Evolutionary conservation across 768 basidiomycete species (phyloP), one percentile per base, ranked within the genome.

Genomic region (Dendrothele bispora): DNA sequence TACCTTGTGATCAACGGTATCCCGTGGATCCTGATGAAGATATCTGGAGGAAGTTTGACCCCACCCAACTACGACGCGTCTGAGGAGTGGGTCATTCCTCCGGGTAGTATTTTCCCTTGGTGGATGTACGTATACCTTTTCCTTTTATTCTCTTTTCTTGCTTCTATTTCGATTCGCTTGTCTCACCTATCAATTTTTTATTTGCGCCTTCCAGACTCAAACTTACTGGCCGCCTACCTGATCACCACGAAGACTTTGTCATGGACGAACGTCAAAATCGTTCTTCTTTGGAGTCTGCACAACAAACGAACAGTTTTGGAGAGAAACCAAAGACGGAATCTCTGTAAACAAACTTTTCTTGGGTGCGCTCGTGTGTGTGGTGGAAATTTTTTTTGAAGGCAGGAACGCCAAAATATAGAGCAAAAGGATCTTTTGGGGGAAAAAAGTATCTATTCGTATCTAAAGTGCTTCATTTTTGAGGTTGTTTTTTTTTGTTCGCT

Each of bases 1-100:
- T 91, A 89, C 63, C 57, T 88, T 39, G 51, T 89, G 47, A 68
- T 94, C 49, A 93, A 94, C 59, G 85, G 83, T 34, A 69, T 83
- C 40, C 80, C 88, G 6, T 77, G 79, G 62, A 17, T 74, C 14
- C 37, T 91, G 47, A 74, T 69, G 57, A 84, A 78, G 56, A 50
- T 77, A 22, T 69, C 80, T 4, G 63, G 75, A n/a, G 84, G 77
- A n/a, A 74, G 80, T 27, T 70, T 90, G 48, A 58, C 75, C 1
- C 89, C 89, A 3, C 75, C 82, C 3, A 82, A 78, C 58, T 82
- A 80, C 52, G 83, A 85, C 14, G 60, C 70, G 24, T 71, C 83
- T 4, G 89, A 91, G 60, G 71, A 71, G 41, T 91, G 88, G 87
- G 70, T 76, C 8, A 66, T 88, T 12, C 89, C 89, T 11, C 80